Percentiles rank a stretch among this genome's conserved stretches.
phyloP scores from a whole-genome alignment of 805 yeast genomes.

The Candida lessepsii region DNA sequence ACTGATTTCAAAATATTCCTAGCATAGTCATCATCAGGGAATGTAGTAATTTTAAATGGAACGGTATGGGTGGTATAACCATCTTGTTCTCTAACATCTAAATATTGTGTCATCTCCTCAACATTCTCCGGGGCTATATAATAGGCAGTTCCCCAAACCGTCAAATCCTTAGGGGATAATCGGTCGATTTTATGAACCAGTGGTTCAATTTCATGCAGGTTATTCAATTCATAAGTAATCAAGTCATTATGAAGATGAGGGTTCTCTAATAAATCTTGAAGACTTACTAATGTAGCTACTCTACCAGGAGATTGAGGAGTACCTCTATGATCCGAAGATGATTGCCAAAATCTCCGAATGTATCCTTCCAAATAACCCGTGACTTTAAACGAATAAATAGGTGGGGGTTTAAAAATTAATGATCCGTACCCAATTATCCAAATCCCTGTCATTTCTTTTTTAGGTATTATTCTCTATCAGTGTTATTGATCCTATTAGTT shows the following conservation, averaged over 20 bases:
- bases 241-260: slow-evolving; percentile 43
- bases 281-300: slow-evolving; percentile 76
- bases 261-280: slow-evolving; percentile 49
- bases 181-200: slow-evolving; percentile 13
- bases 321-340: slow-evolving; percentile 87
- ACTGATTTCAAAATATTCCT: slow-evolving; percentile 7
- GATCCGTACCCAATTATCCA: slow-evolving; percentile 95
- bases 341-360: slow-evolving; percentile 87
- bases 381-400: slow-evolving; percentile 55
- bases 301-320: slow-evolving; percentile 85
- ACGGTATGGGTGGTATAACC: slow-evolving; percentile 76
- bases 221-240: slow-evolving; percentile 28
- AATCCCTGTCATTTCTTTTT: slow-evolving; percentile 30
- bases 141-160: slow-evolving; percentile 81
- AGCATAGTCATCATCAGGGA: slow-evolving; percentile 14
- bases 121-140: slow-evolving; percentile 68
- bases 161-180: slow-evolving; percentile 43
- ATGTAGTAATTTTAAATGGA: slow-evolving; percentile 51
- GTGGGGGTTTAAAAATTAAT: slow-evolving; percentile 86
- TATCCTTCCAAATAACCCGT: slow-evolving; percentile 78
- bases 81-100: slow-evolving; percentile 84
- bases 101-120: slow-evolving; percentile 57
- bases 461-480: background rate
- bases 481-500: no score
- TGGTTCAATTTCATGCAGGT: background rate